phyloP scores from a whole-genome alignment of 768 basidiomycete species.

The Aureoboletus auriporus region DNA sequence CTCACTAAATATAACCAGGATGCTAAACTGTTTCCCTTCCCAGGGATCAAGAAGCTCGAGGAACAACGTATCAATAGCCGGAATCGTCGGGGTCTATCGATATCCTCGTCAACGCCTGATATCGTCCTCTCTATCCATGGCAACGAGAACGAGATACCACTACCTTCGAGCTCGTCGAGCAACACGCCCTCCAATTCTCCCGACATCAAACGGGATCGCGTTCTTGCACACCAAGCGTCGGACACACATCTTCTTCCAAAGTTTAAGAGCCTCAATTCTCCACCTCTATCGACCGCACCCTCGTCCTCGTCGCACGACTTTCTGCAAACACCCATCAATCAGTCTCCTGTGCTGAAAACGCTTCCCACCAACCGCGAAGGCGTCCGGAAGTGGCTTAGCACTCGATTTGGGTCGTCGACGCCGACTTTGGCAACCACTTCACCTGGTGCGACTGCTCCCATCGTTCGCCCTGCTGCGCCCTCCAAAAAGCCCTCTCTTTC shows the following conservation, averaged over 20 bases:
- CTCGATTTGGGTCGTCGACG: constrained; percentile 46
- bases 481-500: constrained; percentile 65
- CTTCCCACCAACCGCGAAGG: constrained; percentile 74
- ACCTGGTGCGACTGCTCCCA: constrained; percentile 30
- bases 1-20: constrained; percentile 62
- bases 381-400: constrained; percentile 77
- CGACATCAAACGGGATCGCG: constrained; percentile 53
- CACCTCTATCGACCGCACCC: constrained; percentile 38
- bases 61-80: constrained; percentile 58
- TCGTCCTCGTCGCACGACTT: constrained; percentile 53
- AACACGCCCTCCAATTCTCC: constrained; percentile 48
- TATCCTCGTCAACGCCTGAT: constrained; percentile 48
- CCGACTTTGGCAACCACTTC: constrained; percentile 37
- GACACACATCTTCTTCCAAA: constrained; percentile 62
- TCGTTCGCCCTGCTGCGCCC: constrained; percentile 34
- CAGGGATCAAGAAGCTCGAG: constrained; percentile 76
- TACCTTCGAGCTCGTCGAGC: constrained; percentile 46
- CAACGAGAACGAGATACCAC: constrained; percentile 41
- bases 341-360: constrained; percentile 36
- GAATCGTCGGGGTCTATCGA: constrained; percentile 47
- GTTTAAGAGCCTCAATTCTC: constrained; percentile 40
- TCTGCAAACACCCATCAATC: constrained; percentile 28
- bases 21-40: constrained; percentile 86
- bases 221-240: constrained; percentile 64
- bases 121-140: constrained; percentile 41